phyloP scores from a whole-genome alignment of 306 rosid genomes.

The Cicer chorassanicum region DNA sequence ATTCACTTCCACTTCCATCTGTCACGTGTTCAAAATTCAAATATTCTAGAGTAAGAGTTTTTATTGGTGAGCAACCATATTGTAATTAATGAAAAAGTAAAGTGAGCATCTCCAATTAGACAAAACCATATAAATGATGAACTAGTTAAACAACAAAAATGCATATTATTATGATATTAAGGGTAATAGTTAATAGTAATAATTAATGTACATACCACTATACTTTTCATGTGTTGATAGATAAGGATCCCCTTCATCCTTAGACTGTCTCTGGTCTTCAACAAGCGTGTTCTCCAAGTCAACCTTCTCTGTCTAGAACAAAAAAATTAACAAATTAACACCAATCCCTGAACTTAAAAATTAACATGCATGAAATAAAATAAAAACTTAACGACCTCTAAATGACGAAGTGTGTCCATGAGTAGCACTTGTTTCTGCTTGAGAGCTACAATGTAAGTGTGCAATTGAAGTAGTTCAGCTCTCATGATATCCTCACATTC shows the following conservation, averaged over 20 bases:
- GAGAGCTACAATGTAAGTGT: slow-evolving; percentile 68
- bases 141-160: too few species aligned
- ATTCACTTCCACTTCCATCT: slow-evolving; percentile 87
- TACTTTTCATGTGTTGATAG: slow-evolving; percentile 57
- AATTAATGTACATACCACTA: slow-evolving; percentile 57
- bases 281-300: slow-evolving; percentile 93
- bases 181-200: too few species aligned
- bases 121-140: too few species aligned
- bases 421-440: slow-evolving; percentile 79
- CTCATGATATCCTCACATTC: slow-evolving; percentile 83
- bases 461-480: slow-evolving; percentile 64
- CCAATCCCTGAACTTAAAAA: neutral
- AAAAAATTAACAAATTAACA: neutral
- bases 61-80: too few species aligned
- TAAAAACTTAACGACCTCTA: slow-evolving; percentile 58
- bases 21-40: slow-evolving; percentile 16
- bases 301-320: slow-evolving; percentile 83
- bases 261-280: slow-evolving; percentile 69
- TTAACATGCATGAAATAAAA: neutral
- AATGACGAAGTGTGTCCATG: slow-evolving; percentile 71
- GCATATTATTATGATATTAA: too few species aligned
- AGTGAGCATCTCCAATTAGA: too few species aligned
- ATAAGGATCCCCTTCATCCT: slow-evolving; percentile 55
- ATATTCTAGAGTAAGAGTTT: too few species aligned
- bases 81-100: too few species aligned